phyloP scores from a whole-genome alignment of 768 basidiomycete genomes.

The Hirschioporus abietinus region DNA sequence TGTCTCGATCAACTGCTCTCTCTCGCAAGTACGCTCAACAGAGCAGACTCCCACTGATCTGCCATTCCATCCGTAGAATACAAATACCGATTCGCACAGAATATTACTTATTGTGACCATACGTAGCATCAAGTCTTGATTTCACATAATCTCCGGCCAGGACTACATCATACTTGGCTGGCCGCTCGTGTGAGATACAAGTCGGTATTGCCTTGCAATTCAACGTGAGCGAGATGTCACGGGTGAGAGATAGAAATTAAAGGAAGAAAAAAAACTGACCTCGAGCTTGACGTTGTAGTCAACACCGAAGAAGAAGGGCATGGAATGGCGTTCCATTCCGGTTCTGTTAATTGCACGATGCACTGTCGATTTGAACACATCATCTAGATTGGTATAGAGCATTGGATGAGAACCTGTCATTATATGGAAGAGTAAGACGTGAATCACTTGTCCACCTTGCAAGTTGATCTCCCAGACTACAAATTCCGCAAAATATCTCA shows the following conservation, averaged over 20 bases:
- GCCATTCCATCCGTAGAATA: too few species aligned
- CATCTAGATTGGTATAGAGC: slow-evolving; percentile 33
- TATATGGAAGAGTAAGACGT: background rate
- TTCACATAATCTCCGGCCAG: slow-evolving; percentile 85
- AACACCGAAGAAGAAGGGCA: slow-evolving; percentile 86
- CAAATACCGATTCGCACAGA: too few species aligned
- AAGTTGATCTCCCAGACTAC: slow-evolving; percentile 57
- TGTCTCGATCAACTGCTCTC: too few species aligned
- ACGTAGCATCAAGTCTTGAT: slow-evolving; percentile 68
- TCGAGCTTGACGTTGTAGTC: slow-evolving; percentile 76
- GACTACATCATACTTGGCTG: slow-evolving; percentile 67
- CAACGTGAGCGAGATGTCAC: too few species aligned
- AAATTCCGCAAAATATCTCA: background rate
- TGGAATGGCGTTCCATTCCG: slow-evolving; percentile 69
- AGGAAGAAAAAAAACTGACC: slow-evolving; percentile 32
- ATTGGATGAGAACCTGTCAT: background rate
- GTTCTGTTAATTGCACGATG: slow-evolving; percentile 78
- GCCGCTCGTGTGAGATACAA: slow-evolving; percentile 47
- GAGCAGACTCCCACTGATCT: too few species aligned
- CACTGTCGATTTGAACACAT: slow-evolving; percentile 54
- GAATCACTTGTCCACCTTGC: slow-evolving; percentile 58
- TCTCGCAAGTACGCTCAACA: too few species aligned
- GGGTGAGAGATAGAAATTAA: too few species aligned
- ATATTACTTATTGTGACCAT: slow-evolving; percentile 31
- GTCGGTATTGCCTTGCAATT: slow-evolving; percentile 46